Evolutionary conservation across 176 grass and related monocot species (phyloP).

Genomic region (Lolium rigidum): DNA sequence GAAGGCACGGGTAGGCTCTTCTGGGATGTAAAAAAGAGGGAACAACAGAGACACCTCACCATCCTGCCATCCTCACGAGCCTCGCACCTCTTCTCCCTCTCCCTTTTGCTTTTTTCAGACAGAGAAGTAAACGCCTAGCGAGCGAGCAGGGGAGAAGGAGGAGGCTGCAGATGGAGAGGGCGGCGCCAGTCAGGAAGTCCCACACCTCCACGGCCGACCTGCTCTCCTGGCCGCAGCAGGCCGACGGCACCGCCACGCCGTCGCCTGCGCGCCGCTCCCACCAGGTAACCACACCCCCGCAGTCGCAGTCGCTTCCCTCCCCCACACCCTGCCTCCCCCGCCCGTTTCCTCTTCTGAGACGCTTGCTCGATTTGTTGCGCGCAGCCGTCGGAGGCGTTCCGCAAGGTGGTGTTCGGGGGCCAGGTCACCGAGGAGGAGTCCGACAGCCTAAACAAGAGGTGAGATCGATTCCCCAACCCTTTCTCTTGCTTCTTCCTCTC

Average conservation of each 20-base stretch:
- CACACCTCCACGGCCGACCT: conserved; percentile 85
- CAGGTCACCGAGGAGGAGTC: conserved; percentile 93
- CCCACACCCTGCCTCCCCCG: not conserved
- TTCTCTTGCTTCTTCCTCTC: not conserved
- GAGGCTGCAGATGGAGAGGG: conserved; percentile 64
- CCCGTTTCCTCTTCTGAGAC: not conserved
- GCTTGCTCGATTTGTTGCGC: conserved; percentile 28
- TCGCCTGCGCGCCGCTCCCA: conserved; percentile 58
- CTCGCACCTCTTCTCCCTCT: not conserved
- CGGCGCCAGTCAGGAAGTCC: conserved; percentile 82
- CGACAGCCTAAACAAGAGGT: conserved; percentile 86
- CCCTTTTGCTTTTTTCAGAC: conserved; percentile 26
- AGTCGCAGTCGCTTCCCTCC: not conserved
- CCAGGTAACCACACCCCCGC: conserved; percentile 44
- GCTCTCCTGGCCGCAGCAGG: conserved; percentile 66
- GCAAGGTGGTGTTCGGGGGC: conserved; percentile 89
- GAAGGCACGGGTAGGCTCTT: not conserved
- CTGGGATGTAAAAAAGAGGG: not conserved
- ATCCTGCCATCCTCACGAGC: conserved; percentile 45
- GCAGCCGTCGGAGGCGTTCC: conserved; percentile 85
- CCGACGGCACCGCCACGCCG: conserved; percentile 41
- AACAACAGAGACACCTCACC: conserved; percentile 70
- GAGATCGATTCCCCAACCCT: not conserved
- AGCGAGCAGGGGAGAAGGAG: not conserved
- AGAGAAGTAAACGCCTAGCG: conserved; percentile 21